A percentile compares a stretch with the other conserved stretches of the same genome.
Conservation (phyloP, 345 rosid genomes). For the Tarenaya hassleriana region DNA sequence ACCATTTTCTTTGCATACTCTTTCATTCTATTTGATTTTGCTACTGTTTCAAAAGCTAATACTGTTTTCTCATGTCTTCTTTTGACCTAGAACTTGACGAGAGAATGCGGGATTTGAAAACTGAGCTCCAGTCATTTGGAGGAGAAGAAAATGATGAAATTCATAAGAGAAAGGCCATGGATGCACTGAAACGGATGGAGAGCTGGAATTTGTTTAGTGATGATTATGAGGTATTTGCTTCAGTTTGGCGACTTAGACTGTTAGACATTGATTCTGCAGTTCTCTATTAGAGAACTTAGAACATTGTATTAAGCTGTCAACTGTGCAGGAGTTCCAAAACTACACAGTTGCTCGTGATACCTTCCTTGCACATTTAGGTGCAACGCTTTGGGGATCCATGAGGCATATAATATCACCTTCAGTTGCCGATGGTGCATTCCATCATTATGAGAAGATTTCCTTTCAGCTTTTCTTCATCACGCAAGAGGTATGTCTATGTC, state of each 20-base stretch:
- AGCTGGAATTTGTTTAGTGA: constrained; percentile 94
- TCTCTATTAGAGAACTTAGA: constrained; percentile 15
- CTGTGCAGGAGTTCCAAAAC: constrained; percentile 67
- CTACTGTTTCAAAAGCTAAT: background rate
- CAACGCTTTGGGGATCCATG: constrained; percentile 92
- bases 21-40: constrained; percentile 9
- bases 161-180: constrained; percentile 73
- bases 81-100: constrained; percentile 78
- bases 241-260: constrained; percentile 16
- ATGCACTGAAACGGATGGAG: constrained; percentile 86
- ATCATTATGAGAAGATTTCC: constrained; percentile 86
- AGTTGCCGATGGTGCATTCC: constrained; percentile 94
- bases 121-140: constrained; percentile 87
- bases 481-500: constrained; percentile 59
- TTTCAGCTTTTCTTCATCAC: constrained; percentile 91
- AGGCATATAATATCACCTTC: constrained; percentile 91
- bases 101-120: constrained; percentile 89
- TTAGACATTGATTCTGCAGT: constrained; percentile 5
- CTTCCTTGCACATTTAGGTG: constrained; percentile 93
- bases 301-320: constrained; percentile 22
- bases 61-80: constrained; percentile 10
- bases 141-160: constrained; percentile 78
- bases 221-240: constrained; percentile 54
- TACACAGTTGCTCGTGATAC: constrained; percentile 98
- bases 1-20: constrained; percentile 11